A percentile compares a stretch with the other conserved stretches of the same genome.
Evolutionary conservation across 495 filamentous ascomycete genomes (phyloP).

Genomic region (Annulohypoxylon nitens): DNA sequence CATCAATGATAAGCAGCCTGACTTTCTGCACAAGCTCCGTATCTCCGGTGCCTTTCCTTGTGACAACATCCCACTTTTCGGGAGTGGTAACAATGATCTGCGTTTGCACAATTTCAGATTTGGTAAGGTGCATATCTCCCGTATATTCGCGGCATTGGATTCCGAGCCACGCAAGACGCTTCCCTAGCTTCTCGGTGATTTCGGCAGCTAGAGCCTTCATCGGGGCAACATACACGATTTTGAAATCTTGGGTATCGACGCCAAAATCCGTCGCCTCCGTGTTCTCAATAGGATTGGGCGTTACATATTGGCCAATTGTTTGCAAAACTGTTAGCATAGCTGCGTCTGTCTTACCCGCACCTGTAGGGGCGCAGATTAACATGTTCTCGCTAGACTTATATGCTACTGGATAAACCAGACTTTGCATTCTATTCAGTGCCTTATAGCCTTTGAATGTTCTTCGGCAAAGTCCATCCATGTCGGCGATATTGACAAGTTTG

Average conservation of each 20-base stretch:
- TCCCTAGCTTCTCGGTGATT: constrained; percentile 94
- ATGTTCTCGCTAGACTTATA: constrained; percentile 98
- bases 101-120: constrained; percentile 92
- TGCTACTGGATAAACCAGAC: constrained; percentile 92
- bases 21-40: constrained; percentile 99
- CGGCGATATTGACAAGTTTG: constrained; percentile 80
- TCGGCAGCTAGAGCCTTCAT: constrained; percentile 99
- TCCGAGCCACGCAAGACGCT: constrained; percentile 91
- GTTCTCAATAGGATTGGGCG: constrained; percentile 81
- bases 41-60: constrained; percentile 94
- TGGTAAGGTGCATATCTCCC: constrained; percentile 98
- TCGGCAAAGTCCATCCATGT: constrained; percentile 89
- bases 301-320: constrained; percentile 84
- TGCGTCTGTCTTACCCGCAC: constrained; percentile 98
- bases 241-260: constrained; percentile 89
- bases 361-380: constrained; percentile 97
- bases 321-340: constrained; percentile 97
- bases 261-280: constrained; percentile 79
- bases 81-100: constrained; percentile 99
- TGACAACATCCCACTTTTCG: constrained; percentile 99
- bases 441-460: constrained; percentile 97
- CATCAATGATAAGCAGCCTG: constrained; percentile 94
- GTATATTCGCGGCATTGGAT: constrained; percentile 92
- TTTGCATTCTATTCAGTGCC: constrained; percentile 96
- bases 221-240: constrained; percentile 97